Conservation (phyloP, 768 basidiomycete species). For the Nidularia sp. region DNA sequence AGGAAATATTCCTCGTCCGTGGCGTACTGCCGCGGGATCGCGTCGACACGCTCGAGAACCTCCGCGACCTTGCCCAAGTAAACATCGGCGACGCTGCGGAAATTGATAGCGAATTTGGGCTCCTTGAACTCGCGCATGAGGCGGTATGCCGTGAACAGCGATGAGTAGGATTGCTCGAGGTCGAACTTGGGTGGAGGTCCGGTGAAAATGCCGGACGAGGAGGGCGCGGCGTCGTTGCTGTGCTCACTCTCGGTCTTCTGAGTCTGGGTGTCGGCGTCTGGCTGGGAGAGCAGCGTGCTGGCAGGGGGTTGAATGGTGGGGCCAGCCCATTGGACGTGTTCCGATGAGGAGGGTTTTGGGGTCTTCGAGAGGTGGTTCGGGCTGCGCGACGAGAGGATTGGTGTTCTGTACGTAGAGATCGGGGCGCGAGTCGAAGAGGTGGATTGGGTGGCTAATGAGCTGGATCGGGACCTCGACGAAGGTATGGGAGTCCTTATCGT, state of each 20-base stretch:
- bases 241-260: slow-evolving; percentile 16
- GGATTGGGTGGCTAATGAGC: no score
- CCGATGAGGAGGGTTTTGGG: neutral
- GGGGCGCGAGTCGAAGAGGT: no score
- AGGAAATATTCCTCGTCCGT: no score
- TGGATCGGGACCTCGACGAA: no score
- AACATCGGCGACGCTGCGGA: neutral
- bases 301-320: neutral
- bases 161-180: slow-evolving; percentile 29
- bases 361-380: neutral
- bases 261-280: neutral
- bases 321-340: neutral
- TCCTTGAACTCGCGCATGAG: slow-evolving; percentile 14
- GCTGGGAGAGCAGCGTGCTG: neutral
- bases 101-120: neutral
- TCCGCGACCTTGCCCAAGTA: no score
- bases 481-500: no score
- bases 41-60: no score
- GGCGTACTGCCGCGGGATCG: no score
- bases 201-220: slow-evolving; percentile 11
- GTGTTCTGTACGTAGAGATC: no score
- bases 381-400: neutral
- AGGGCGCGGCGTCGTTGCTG: slow-evolving; percentile 18
- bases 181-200: slow-evolving; percentile 15
- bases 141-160: slow-evolving; percentile 22